A percentile compares a stretch with the other conserved stretches of the same genome.
Evolutionary conservation across 805 yeast genomes (phyloP).

Genomic region (Yarrowia sp.): DNA sequence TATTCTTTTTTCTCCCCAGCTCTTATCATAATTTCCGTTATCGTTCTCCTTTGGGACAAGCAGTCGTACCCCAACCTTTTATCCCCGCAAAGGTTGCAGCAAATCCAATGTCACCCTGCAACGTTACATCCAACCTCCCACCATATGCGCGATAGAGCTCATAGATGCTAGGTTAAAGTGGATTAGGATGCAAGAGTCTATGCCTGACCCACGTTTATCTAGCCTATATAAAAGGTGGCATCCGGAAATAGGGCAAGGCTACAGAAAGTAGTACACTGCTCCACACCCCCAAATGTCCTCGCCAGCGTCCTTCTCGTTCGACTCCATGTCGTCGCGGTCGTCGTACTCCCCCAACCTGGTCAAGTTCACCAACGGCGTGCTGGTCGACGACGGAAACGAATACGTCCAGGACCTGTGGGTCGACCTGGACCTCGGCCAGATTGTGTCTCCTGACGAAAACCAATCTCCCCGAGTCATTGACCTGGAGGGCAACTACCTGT

Average conservation of each 20-base stretch:
- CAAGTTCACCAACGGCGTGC: slow-evolving; percentile 1
- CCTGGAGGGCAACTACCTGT: slow-evolving; percentile 46
- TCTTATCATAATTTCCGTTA: no score
- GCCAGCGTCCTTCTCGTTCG: slow-evolving; percentile 4
- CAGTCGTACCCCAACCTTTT: no score
- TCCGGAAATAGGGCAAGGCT: no score
- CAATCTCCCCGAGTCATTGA: slow-evolving; percentile 39
- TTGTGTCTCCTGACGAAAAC: slow-evolving; percentile 33
- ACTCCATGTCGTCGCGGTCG: slow-evolving; percentile 9
- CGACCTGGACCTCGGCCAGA: slow-evolving; percentile 44
- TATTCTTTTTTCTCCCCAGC: no score
- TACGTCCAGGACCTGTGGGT: slow-evolving; percentile 43
- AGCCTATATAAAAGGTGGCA: neutral
- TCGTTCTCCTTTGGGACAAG: no score
- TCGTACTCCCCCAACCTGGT: slow-evolving; percentile 11
- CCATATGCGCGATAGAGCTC: neutral
- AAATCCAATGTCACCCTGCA: neutral
- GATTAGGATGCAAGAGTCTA: no score
- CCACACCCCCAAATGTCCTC: neutral
- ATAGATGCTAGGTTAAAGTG: neutral
- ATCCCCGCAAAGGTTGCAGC: slow-evolving; percentile 1
- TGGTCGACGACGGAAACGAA: slow-evolving; percentile 28
- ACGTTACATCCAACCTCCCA: neutral
- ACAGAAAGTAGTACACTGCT: no score
- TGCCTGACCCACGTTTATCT: no score